Evolutionary conservation across 179 eudicot species (phyloP).

Genomic region (Vitellaria paradoxa): DNA sequence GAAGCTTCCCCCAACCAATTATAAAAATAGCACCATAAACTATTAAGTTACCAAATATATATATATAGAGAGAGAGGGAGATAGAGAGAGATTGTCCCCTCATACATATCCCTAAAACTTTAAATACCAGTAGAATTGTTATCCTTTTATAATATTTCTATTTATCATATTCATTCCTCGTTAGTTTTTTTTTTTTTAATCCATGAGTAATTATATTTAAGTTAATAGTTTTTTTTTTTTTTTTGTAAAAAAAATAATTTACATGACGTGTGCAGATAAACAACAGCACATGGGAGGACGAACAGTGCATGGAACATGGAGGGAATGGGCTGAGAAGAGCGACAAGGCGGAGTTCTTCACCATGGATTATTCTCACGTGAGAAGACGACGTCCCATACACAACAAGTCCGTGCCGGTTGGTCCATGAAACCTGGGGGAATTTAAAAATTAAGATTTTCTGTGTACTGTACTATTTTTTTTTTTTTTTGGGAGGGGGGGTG

Average conservation of each 20-base stretch:
- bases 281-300: neutral
- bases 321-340: constrained; percentile 22
- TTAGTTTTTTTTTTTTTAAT: too few species aligned
- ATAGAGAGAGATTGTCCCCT: neutral
- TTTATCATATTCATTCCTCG: too few species aligned
- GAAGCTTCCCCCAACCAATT: neutral
- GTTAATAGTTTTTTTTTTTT: neutral
- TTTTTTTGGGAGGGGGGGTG: too few species aligned
- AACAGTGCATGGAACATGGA: constrained; percentile 3
- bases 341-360: constrained; percentile 20
- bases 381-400: constrained; percentile 37
- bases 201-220: too few species aligned
- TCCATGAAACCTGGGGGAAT: constrained; percentile 18
- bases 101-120: neutral
- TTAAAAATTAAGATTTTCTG: too few species aligned
- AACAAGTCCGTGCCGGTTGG: constrained; percentile 22
- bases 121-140: neutral
- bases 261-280: constrained; percentile 12
- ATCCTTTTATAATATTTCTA: too few species aligned
- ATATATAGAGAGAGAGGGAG: too few species aligned
- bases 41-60: too few species aligned
- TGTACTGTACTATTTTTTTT: too few species aligned
- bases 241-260: neutral
- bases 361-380: constrained; percentile 33
- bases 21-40: too few species aligned